phyloP scores from a whole-genome alignment of 2,329 filamentous ascomycete genomes.

The Colletotrichum filicis region DNA sequence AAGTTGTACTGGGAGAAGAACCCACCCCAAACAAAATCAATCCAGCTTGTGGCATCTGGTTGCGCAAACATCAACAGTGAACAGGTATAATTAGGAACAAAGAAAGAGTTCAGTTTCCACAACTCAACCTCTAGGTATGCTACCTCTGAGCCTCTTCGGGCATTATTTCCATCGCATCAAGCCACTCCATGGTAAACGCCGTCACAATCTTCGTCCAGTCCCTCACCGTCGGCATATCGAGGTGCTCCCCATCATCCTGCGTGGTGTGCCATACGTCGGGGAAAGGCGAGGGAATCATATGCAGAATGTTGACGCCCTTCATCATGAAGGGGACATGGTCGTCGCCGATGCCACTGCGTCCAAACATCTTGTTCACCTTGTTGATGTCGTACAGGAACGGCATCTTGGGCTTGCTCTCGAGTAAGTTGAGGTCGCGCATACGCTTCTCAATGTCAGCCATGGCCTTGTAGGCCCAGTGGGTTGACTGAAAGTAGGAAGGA shows the following conservation, averaged over 20 bases:
- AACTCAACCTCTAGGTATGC: background rate
- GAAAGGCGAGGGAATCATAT: slow-evolving; percentile 79
- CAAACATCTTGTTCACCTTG: slow-evolving; percentile 52
- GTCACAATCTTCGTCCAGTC: slow-evolving; percentile 82
- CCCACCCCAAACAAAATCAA: no score
- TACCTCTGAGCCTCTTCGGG: slow-evolving; percentile 34
- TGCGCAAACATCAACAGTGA: no score
- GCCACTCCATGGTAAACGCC: slow-evolving; percentile 82
- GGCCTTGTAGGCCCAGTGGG: slow-evolving; percentile 83
- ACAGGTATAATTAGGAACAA: background rate
- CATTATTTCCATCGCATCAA: slow-evolving; percentile 69
- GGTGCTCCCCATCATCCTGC: slow-evolving; percentile 76
- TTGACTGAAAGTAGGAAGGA: slow-evolving; percentile 80
- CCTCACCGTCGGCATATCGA: slow-evolving; percentile 76
- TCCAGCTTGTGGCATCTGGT: no score
- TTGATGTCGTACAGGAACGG: slow-evolving; percentile 68
- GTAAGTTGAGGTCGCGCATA: slow-evolving; percentile 66
- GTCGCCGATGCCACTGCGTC: slow-evolving; percentile 65
- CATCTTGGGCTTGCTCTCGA: slow-evolving; percentile 51
- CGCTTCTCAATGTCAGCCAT: slow-evolving; percentile 74
- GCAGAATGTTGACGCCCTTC: slow-evolving; percentile 79
- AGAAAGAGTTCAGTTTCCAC: background rate
- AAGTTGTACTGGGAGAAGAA: no score
- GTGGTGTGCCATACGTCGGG: slow-evolving; percentile 79
- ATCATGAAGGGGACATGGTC: slow-evolving; percentile 84